Evolutionary conservation across 331 rosid species (phyloP).

Genomic region (Acacia pycnantha): DNA sequence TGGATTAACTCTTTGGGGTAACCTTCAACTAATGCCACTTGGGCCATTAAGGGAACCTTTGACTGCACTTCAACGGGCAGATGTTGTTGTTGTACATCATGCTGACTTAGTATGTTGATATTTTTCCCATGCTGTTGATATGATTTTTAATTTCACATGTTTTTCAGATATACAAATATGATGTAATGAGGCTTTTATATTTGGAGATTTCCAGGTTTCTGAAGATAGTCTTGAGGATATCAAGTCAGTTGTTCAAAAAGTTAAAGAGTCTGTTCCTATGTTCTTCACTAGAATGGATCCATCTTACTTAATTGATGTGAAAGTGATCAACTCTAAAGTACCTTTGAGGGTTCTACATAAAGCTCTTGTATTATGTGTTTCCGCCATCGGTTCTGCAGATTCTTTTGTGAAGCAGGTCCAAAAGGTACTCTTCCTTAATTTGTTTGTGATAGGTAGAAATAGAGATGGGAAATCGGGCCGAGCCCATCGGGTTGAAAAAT

Average conservation of each 20-base stretch:
- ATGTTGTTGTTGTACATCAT: conserved; percentile 72
- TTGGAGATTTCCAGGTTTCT: conserved; percentile 55
- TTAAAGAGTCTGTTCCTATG: conserved; percentile 51
- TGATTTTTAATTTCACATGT: background rate
- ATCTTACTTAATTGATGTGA: conserved; percentile 59
- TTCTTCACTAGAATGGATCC: conserved; percentile 84
- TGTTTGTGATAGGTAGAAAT: background rate
- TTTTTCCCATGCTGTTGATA: background rate
- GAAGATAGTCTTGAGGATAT: conserved; percentile 52
- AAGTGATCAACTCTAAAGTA: conserved; percentile 43
- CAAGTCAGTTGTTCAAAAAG: conserved; percentile 38
- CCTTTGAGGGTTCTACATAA: conserved; percentile 45
- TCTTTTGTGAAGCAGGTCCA: conserved; percentile 66
- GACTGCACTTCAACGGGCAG: conserved; percentile 67
- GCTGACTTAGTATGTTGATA: conserved; percentile 66
- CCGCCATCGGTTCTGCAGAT: conserved; percentile 86
- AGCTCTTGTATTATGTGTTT: conserved; percentile 58
- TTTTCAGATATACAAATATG: background rate
- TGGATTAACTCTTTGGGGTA: conserved; percentile 83
- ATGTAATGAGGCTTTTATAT: conserved; percentile 25
- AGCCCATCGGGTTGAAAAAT: too few relatives aligned
- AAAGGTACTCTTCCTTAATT: conserved; percentile 50
- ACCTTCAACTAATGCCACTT: conserved; percentile 62
- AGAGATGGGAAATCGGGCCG: too few relatives aligned
- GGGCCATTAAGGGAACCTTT: conserved; percentile 97